phyloP scores from a whole-genome alignment of 139 green algal genomes.

The Choricystis sp. region DNA sequence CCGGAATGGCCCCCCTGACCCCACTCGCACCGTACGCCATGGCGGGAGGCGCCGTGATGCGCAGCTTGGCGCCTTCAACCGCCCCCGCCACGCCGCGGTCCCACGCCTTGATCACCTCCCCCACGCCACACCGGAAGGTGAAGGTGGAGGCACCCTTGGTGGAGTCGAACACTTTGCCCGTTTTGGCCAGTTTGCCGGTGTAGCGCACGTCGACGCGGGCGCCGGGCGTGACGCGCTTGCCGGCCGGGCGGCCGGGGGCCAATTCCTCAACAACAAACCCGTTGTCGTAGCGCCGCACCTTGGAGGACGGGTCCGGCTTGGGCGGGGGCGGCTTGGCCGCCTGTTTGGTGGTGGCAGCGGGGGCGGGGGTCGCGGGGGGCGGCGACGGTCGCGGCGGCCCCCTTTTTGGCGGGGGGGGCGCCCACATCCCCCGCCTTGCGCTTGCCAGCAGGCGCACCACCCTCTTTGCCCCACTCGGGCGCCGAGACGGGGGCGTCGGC shows the following conservation, averaged over 20 bases:
- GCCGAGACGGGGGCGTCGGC: background rate
- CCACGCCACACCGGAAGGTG: constrained; percentile 67
- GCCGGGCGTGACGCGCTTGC: constrained; percentile 58
- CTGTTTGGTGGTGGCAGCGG: background rate
- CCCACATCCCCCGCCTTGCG: background rate
- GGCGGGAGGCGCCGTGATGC: constrained; percentile 50
- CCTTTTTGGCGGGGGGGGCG: constrained; percentile 1
- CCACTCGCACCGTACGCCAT: constrained; percentile 57
- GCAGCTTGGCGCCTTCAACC: constrained; percentile 77
- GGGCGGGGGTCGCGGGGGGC: constrained; percentile 3
- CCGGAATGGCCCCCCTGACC: constrained; percentile 42
- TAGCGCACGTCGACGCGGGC: constrained; percentile 53
- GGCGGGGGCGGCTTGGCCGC: background rate
- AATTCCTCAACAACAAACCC: constrained; percentile 65
- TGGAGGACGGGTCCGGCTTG: constrained; percentile 2
- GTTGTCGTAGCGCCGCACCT: constrained; percentile 40
- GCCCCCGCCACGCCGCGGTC: constrained; percentile 73
- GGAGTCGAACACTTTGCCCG: constrained; percentile 78
- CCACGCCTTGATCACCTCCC: constrained; percentile 74
- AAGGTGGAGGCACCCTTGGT: constrained; percentile 57
- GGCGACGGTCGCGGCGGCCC: background rate
- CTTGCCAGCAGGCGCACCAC: constrained; percentile 4
- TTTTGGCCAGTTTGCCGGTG: constrained; percentile 53
- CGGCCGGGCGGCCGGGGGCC: constrained; percentile 31
- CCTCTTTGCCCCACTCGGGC: constrained; percentile 10